A percentile compares a stretch with the other conserved stretches of the same genome.
phyloP scores from a whole-genome alignment of 148 eudicot genomes.

The Heliosperma pusillum region DNA sequence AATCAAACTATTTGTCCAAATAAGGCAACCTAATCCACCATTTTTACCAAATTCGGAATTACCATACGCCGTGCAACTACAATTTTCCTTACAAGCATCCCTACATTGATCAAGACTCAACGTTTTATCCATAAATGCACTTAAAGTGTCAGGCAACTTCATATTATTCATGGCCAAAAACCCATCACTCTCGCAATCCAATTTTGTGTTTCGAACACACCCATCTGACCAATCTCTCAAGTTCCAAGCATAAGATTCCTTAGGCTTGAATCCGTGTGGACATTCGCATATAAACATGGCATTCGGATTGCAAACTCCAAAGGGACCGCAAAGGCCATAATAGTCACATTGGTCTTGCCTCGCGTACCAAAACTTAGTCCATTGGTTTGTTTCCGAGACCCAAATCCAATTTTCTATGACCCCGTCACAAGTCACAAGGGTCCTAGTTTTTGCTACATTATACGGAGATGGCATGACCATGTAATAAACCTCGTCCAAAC shows the following conservation, averaged over 20 bases:
- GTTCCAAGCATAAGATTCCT: constrained; percentile 17
- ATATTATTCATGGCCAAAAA: constrained; percentile 17
- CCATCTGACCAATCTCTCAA: constrained; percentile 30
- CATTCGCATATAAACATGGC: constrained; percentile 27
- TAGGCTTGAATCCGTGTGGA: constrained; percentile 29
- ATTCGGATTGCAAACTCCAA: constrained; percentile 27
- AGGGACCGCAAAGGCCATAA: constrained; percentile 28
- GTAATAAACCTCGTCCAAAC: constrained; percentile 32
- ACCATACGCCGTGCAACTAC: constrained; percentile 31
- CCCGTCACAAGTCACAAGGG: constrained; percentile 22
- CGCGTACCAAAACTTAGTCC: constrained; percentile 24
- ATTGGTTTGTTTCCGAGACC: constrained; percentile 5
- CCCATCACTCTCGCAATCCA: constrained; percentile 30
- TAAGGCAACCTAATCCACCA: constrained; percentile 31
- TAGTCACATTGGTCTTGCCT: constrained; percentile 29
- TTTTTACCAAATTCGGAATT: constrained; percentile 15
- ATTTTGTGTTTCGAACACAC: constrained; percentile 25
- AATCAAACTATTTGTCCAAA: constrained; percentile 26
- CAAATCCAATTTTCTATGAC: constrained; percentile 24
- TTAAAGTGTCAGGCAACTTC: constrained; percentile 31
- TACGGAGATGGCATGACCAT: constrained; percentile 9
- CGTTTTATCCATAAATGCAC: constrained; percentile 15
- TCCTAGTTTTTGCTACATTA: background rate
- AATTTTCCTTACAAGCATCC: constrained; percentile 21
- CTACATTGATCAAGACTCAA: constrained; percentile 29